phyloP scores from a whole-genome alignment of 352 stramenopile species.

The Globisporangium spiculum region DNA sequence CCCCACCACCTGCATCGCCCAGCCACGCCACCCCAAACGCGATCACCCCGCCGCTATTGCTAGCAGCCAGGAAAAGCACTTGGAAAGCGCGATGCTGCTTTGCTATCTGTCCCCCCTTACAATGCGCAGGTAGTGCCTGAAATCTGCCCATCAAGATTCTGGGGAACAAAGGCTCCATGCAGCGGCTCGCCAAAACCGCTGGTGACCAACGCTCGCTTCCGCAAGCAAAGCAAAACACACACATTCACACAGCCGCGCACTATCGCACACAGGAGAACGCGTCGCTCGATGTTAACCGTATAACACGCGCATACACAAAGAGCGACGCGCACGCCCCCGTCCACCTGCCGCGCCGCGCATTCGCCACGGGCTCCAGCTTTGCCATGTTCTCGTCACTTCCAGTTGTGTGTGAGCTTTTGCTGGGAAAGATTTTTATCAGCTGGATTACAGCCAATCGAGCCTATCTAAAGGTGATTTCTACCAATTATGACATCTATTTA shows the following conservation, averaged over 20 bases:
- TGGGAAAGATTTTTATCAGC: background rate
- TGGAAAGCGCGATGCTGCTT: slow-evolving; percentile 15
- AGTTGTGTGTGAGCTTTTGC: slow-evolving; percentile 39
- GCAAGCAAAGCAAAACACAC: background rate
- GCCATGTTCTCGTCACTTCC: slow-evolving; percentile 57
- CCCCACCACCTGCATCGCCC: slow-evolving; percentile 47
- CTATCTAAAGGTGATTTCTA: background rate
- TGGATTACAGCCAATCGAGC: slow-evolving; percentile 32
- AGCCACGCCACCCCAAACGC: slow-evolving; percentile 8
- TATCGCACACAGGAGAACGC: background rate
- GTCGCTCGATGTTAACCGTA: background rate
- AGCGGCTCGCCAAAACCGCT: slow-evolving; percentile 72
- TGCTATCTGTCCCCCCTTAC: slow-evolving; percentile 68
- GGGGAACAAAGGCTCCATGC: slow-evolving; percentile 46
- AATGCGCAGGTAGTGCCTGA: slow-evolving; percentile 78
- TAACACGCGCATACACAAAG: background rate
- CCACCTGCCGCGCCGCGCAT: slow-evolving; percentile 10
- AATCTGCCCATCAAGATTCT: slow-evolving; percentile 82
- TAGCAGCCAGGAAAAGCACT: background rate
- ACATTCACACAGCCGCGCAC: background rate
- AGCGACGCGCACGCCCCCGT: slow-evolving; percentile 8
- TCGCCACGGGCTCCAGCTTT: slow-evolving; percentile 23
- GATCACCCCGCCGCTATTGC: background rate
- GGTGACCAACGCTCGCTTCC: slow-evolving; percentile 26
- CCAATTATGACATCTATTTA: background rate